Conservation (phyloP, 2,329 filamentous ascomycete genomes). For the Rhinocladiella mackenziei region DNA sequence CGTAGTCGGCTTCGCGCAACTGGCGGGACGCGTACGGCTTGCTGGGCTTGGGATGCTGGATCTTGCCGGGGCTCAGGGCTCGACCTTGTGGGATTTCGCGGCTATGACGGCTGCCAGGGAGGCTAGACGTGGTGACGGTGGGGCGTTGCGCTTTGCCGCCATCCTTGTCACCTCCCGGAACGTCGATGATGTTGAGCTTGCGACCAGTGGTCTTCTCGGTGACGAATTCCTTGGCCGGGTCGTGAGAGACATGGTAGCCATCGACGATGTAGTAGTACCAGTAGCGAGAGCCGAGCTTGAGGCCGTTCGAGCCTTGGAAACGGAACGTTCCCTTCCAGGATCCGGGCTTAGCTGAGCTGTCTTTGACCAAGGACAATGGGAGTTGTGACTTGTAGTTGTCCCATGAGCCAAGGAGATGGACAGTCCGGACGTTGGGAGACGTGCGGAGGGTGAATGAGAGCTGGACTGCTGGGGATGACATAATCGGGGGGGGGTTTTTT, state of each 20-base stretch:
- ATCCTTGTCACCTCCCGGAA: constrained; percentile 55
- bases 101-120: constrained; percentile 47
- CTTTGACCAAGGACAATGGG: constrained; percentile 71
- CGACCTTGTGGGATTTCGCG: constrained; percentile 80
- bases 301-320: constrained; percentile 74
- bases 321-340: constrained; percentile 96
- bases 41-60: constrained; percentile 84
- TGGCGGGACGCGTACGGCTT: constrained; percentile 82
- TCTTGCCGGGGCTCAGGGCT: constrained; percentile 80
- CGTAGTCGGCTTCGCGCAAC: constrained; percentile 79
- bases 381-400: constrained; percentile 95
- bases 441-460: constrained; percentile 95
- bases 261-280: constrained; percentile 99
- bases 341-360: constrained; percentile 76
- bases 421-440: constrained; percentile 93
- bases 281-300: constrained; percentile 87
- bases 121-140: constrained; percentile 38
- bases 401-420: constrained; percentile 96
- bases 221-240: constrained; percentile 82
- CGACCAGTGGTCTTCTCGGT: constrained; percentile 95
- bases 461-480: constrained; percentile 64
- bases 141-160: constrained; percentile 42
- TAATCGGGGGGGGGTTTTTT: constrained; percentile 16
- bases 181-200: constrained; percentile 95
- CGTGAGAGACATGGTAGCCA: constrained; percentile 96